Base-by-base conservation (phyloP, 1,284 basidiomycete genomes). In the Somion occarium region DNA sequence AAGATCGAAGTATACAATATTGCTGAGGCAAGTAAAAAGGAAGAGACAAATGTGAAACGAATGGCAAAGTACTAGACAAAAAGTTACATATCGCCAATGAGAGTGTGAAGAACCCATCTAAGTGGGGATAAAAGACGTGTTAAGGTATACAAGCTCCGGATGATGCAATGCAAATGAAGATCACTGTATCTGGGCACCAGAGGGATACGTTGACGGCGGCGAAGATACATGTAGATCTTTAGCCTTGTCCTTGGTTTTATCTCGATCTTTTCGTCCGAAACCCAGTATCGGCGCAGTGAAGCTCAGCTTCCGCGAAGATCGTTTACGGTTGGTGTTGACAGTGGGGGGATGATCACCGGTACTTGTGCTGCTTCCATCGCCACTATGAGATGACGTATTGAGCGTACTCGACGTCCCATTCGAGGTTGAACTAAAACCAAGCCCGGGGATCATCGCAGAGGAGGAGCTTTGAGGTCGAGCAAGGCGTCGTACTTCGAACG, bases 301-400 rank as follows among this genome's bases (percentile, higher is more conserved):
- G 63, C 86, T 89, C 67, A 89, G 64, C 70, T 89, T 89, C 49
- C 85, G 70, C 59, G 71, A 75, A 51, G 80, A 73, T 22, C 74
- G 71, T 61, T 73, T 82, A 46, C 60, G 25, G 37, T 49, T 54
- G 22, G 15, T 34, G 15, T 26, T 44, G 38, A 26, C 41, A 15
- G 44, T 4, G 12, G 38, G 19, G 23, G 23, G 20, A 15, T 2
- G 20, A 22, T 27, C 38, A 3, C 30, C 4, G n/a, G 45, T 34
- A 27, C 18, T 45, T 34, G 48, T 18, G 13, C 47, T 23, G 15
- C 22, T 34, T 24, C 49, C 48, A 2, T 44, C 51, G 42, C 48
- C 50, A 19, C 30, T 34, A 34, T 34, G 30, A 34, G 23, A 43
- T 7, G 42, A 43, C 3, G 46, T 52, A 45, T 41, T 48, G 7